These are phyloP conservation scores for Lactifluus subvellereus DNA, from an alignment of 768 basidiomycete species.

Conservation along the genomic window DNA sequence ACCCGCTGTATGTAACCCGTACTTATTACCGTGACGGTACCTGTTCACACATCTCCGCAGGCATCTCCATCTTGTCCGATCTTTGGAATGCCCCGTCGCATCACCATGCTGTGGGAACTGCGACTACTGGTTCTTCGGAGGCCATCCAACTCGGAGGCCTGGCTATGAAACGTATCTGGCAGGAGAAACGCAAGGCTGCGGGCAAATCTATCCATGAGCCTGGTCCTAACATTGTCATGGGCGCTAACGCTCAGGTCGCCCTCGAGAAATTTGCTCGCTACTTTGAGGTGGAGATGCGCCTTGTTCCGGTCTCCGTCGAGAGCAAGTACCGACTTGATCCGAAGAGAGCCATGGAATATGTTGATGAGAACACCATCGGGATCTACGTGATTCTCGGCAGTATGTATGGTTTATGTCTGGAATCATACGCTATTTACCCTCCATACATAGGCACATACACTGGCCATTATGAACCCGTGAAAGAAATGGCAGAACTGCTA, in stretches of 20 bases:
- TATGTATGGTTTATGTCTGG: slow-evolving; percentile 24
- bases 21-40: slow-evolving; percentile 24
- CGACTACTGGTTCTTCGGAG: slow-evolving; percentile 66
- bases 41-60: slow-evolving; percentile 40
- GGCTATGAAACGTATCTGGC: slow-evolving; percentile 68
- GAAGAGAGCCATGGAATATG: slow-evolving; percentile 53
- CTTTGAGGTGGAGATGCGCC: slow-evolving; percentile 58
- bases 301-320: slow-evolving; percentile 59
- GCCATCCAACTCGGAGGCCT: slow-evolving; percentile 70
- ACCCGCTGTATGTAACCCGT: slow-evolving; percentile 12
- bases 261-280: slow-evolving; percentile 66
- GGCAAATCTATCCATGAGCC: slow-evolving; percentile 64
- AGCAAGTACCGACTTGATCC: slow-evolving; percentile 76
- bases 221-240: slow-evolving; percentile 60
- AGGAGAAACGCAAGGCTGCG: slow-evolving; percentile 55
- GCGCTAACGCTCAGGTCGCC: slow-evolving; percentile 64
- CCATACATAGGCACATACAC: slow-evolving; percentile 38
- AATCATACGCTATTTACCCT: background rate
- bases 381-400: slow-evolving; percentile 57
- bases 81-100: slow-evolving; percentile 60
- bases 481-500: slow-evolving; percentile 75
- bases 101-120: slow-evolving; percentile 56
- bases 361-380: slow-evolving; percentile 71
- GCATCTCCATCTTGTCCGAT: slow-evolving; percentile 53
- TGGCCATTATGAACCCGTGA: slow-evolving; percentile 70